Evolutionary conservation across 768 basidiomycete genomes (phyloP).

Genomic region (Cystobasidium onofrii): DNA sequence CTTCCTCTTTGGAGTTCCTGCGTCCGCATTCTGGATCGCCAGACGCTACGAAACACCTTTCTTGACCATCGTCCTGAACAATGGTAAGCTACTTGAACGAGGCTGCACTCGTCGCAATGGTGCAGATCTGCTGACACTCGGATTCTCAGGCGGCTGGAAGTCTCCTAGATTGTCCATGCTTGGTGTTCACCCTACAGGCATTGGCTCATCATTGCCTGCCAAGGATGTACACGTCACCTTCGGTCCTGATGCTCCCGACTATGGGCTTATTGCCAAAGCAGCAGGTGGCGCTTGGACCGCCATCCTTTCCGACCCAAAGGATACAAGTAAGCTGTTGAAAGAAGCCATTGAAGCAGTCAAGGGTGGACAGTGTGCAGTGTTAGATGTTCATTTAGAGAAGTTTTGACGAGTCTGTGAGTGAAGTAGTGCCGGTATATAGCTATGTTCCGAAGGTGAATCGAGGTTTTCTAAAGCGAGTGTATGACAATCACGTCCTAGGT

Average conservation of each 20-base stretch:
- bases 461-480: too few species aligned
- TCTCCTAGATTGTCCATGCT: constrained; percentile 61
- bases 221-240: constrained; percentile 58
- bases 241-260: constrained; percentile 57
- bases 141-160: constrained; percentile 42
- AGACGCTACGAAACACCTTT: constrained; percentile 65
- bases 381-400: constrained; percentile 56
- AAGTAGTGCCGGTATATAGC: too few species aligned
- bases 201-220: constrained; percentile 51
- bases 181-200: constrained; percentile 57
- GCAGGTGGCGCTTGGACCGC: constrained; percentile 61
- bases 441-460: too few species aligned
- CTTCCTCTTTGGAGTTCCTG: constrained; percentile 61
- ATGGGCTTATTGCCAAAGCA: constrained; percentile 55
- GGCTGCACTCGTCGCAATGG: constrained; percentile 50
- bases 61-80: constrained; percentile 63
- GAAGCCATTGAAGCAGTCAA: constrained; percentile 57
- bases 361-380: constrained; percentile 59
- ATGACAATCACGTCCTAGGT: too few species aligned
- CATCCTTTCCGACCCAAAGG: constrained; percentile 44
- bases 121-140: not conserved
- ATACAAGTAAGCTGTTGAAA: constrained; percentile 45
- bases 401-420: constrained; percentile 42
- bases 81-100: constrained; percentile 51
- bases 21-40: constrained; percentile 66